Base-by-base conservation (phyloP, 148 eudicot genomes). In the Rhododendron vialii region DNA sequence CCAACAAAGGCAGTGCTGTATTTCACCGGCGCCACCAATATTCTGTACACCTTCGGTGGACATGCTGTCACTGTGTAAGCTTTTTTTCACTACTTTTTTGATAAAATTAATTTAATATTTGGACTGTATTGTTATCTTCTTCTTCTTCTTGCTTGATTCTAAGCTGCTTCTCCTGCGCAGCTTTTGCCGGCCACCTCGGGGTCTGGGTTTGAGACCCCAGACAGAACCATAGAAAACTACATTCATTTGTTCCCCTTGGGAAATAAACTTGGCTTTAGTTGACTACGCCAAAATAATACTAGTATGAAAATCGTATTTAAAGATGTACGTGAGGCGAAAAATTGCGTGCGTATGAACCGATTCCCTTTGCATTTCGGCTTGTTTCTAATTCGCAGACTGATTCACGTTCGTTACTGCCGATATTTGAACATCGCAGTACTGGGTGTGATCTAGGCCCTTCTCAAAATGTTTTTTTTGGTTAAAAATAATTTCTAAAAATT, bases 61-160 rank as follows among this genome's bases (percentile, higher is more conserved):
- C 98, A 95, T 81, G 98, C 98, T 83, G 98, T 95, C 80, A 95
- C 98, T 18, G 98, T 95, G 98, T 95, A 92, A 93, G 96, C 55
- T 55, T 84, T 89, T 89, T 86, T 5, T 17, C 6, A 35, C 50
- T 3, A 22, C 14, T 22, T 38, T 15, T 20, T 9, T 0, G 20
- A 18, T n/a, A 5, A 77, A 17, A 7, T 38, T 41, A 28, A 28
- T 41, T 78, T 26, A 67, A 10, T 2, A 10, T 26, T 26, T 67
- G 20, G 14, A 71, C 2, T 33, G 20, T 15, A 3, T 30, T 5
- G 38, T 4, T 13, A 28, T 80, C 33, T 30, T 47, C n/a, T 47
- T 10, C 43, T 84, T 38, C 82, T 48, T 55, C 65, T 88, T 87
- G 36, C 81, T 61, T 87, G 43, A 85, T 84, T 85, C 85, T 81